These are phyloP conservation scores for Pisolithus sp. DNA, from an alignment of 768 basidiomycete genomes.

Conservation along the genomic window DNA sequence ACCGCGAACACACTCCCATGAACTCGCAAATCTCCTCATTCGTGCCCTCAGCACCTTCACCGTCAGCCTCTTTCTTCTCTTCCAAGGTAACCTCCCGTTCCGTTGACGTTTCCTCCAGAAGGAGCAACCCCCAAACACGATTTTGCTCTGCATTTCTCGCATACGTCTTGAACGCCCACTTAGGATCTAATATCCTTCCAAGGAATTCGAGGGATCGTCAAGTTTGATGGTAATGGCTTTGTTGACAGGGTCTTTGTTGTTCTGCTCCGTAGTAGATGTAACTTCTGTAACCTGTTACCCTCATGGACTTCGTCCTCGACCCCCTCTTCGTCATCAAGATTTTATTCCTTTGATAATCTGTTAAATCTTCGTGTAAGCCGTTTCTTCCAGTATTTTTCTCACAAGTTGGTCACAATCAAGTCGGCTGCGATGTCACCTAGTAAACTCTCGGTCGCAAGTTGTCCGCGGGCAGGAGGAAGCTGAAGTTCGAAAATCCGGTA, in stretches of 20 bases:
- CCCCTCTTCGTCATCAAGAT: slow-evolving; percentile 53
- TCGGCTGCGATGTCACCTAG: slow-evolving; percentile 78
- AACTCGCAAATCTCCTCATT: slow-evolving; percentile 90
- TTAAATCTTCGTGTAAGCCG: slow-evolving; percentile 68
- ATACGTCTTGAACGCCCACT: slow-evolving; percentile 87
- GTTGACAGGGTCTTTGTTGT: slow-evolving; percentile 54
- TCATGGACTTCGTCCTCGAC: slow-evolving; percentile 40
- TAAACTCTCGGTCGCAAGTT: slow-evolving; percentile 94
- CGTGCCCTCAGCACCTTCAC: slow-evolving; percentile 8
- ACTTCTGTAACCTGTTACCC: slow-evolving; percentile 14
- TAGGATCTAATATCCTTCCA: slow-evolving; percentile 82
- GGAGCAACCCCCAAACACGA: slow-evolving; percentile 64
- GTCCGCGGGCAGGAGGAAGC: no score
- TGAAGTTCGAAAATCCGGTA: slow-evolving; percentile 88
- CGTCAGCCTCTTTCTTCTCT: slow-evolving; percentile 6
- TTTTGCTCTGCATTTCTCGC: slow-evolving; percentile 88
- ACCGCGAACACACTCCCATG: slow-evolving; percentile 83
- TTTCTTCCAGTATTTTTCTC: slow-evolving; percentile 71
- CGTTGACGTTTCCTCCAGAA: slow-evolving; percentile 37
- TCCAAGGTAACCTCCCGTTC: neutral
- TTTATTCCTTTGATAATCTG: slow-evolving; percentile 59
- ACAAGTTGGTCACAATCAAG: slow-evolving; percentile 77
- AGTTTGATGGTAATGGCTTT: slow-evolving; percentile 73
- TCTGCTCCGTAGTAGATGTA: slow-evolving; percentile 25
- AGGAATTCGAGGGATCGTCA: slow-evolving; percentile 92